Evolutionary conservation across 2,329 filamentous ascomycete species (phyloP).

Genomic region (Diaporthe batatas): DNA sequence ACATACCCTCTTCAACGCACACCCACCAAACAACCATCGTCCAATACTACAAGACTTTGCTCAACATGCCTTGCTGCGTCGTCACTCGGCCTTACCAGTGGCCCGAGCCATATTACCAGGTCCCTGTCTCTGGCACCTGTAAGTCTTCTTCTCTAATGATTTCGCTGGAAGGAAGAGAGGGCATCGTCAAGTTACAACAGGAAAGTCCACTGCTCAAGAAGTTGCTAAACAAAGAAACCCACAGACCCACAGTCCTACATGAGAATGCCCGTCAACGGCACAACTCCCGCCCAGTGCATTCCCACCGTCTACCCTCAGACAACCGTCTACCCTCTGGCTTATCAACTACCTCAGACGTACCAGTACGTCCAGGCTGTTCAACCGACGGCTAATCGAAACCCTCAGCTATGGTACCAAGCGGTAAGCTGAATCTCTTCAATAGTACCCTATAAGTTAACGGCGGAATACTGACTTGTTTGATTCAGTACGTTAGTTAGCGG

Average conservation of each 20-base stretch:
- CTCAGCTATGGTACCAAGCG: conserved; percentile 32
- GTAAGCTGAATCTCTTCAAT: not conserved
- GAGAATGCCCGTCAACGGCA: conserved; percentile 35
- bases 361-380: conserved; percentile 2
- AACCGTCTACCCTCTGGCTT: not conserved
- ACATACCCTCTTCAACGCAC: not conserved
- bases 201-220: not conserved
- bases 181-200: not conserved
- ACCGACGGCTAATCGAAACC: not conserved
- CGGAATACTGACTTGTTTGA: not conserved
- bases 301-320: not conserved
- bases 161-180: not conserved
- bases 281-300: conserved; percentile 1
- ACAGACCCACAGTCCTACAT: not conserved
- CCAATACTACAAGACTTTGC: not conserved
- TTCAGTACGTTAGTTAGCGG: conserved; percentile 6
- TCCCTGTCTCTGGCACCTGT: conserved; percentile 27
- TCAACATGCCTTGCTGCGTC: conserved; percentile 19
- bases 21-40: not conserved
- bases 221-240: not conserved
- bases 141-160: not conserved
- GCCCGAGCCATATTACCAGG: conserved; percentile 33
- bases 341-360: not conserved
- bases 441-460: too few species aligned
- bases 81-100: conserved; percentile 18